Conservation (phyloP, 306 rosid genomes). For the Pyrus communis region DNA sequence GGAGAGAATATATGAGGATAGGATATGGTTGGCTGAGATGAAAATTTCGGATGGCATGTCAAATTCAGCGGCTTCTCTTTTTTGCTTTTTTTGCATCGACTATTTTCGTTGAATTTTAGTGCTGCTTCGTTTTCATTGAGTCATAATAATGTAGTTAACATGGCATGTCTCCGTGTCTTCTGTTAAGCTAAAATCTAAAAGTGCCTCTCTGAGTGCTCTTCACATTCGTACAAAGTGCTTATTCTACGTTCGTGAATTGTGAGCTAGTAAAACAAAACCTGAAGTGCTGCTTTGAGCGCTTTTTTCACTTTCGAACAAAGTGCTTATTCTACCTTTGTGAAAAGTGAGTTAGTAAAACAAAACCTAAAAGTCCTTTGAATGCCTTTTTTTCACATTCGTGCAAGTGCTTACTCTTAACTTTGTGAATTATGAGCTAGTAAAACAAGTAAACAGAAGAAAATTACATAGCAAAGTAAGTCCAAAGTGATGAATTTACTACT, state of each 20-base stretch:
- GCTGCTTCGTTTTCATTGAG: neutral
- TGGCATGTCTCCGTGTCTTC: conserved; percentile 29
- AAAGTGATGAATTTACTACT: neutral
- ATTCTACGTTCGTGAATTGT: neutral
- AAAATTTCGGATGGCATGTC: conserved; percentile 28
- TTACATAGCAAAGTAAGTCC: neutral
- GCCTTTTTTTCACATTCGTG: neutral
- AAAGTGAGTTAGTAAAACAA: neutral
- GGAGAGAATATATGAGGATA: conserved; percentile 15
- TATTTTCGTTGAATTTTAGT: conserved; percentile 6
- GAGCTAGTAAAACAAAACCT: neutral
- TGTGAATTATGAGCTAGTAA: neutral
- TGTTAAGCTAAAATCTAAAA: neutral
- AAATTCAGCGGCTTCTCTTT: conserved; percentile 6
- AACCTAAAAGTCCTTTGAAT: neutral
- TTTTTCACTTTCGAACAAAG: neutral
- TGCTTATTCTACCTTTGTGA: neutral
- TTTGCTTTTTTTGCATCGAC: neutral
- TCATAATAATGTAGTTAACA: conserved; percentile 30
- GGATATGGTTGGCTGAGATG: conserved; percentile 31
- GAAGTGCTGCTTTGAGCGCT: neutral
- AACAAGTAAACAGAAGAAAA: neutral
- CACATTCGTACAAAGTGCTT: neutral
- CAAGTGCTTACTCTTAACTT: no score
- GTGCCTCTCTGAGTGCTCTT: neutral